Evolutionary conservation across 805 yeast genomes (phyloP).

Genomic region (Candida peoriensis): DNA sequence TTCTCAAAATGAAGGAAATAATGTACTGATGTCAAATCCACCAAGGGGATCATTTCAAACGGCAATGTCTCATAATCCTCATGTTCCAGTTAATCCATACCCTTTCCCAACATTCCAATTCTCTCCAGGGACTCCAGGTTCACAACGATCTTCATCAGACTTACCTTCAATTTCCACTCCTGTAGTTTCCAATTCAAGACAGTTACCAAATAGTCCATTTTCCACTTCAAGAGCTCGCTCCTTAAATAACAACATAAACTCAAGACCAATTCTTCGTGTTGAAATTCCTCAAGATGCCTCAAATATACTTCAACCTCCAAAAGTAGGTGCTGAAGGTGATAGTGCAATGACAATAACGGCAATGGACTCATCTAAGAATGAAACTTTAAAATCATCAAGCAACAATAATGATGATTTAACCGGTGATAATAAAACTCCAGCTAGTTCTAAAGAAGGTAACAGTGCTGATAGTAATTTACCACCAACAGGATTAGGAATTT

Average conservation of each 20-base stretch:
- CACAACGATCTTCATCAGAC: constrained; percentile 5
- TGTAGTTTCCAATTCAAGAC: constrained; percentile 2
- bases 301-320: constrained; percentile 1
- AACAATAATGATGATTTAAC: background rate
- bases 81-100: constrained; percentile 2
- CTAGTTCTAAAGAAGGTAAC: constrained; percentile 9
- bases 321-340: constrained; percentile 5
- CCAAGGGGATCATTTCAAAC: constrained; percentile 1
- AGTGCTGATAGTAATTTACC: constrained; percentile 8
- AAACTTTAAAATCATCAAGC: background rate
- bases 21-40: constrained; percentile 6
- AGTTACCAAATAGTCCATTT: constrained; percentile 3
- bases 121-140: constrained; percentile 12
- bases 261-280: constrained; percentile 24
- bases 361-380: constrained; percentile 8
- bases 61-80: too few relatives aligned
- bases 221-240: constrained; percentile 18
- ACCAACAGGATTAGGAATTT: constrained; percentile 14
- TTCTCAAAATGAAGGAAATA: background rate
- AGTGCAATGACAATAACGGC: constrained; percentile 17
- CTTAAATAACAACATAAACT: constrained; percentile 18
- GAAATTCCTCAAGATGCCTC: constrained; percentile 19
- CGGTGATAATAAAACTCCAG: constrained; percentile 12
- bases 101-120: constrained; percentile 7
- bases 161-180: constrained; percentile 8